Conservation (phyloP, 441 rosid genomes). For the Erysimum pusillum region DNA sequence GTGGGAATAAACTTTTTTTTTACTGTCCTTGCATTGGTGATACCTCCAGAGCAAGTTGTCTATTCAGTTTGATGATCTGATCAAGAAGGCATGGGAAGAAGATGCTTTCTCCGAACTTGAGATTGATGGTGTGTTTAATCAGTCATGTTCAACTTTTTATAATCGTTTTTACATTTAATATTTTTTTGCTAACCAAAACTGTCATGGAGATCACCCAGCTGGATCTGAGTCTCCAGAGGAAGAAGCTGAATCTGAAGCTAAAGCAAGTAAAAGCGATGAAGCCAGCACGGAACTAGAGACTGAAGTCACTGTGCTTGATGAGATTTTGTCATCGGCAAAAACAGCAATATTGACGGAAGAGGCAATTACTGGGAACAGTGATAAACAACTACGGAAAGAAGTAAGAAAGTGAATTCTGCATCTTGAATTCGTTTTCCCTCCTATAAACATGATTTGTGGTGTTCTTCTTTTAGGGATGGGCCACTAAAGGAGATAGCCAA, state of each 20-base stretch:
- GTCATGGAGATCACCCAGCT: slow-evolving; percentile 52
- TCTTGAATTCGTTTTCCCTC: slow-evolving; percentile 16
- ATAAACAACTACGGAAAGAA: slow-evolving; percentile 64
- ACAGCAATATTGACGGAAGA: slow-evolving; percentile 52
- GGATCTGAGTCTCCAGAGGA: slow-evolving; percentile 61
- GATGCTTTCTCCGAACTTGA: slow-evolving; percentile 59
- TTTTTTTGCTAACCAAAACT: slow-evolving; percentile 28
- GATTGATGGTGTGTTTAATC: slow-evolving; percentile 67
- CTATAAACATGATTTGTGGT: slow-evolving; percentile 39
- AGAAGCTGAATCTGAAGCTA: slow-evolving; percentile 55
- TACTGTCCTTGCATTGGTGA: slow-evolving; percentile 32
- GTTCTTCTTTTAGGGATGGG: slow-evolving; percentile 73
- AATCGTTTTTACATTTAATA: slow-evolving; percentile 8
- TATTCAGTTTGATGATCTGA: slow-evolving; percentile 90
- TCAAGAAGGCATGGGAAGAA: slow-evolving; percentile 95
- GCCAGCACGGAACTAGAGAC: slow-evolving; percentile 48
- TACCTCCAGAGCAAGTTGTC: slow-evolving; percentile 78
- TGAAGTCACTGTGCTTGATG: slow-evolving; percentile 73
- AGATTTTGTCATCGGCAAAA: slow-evolving; percentile 72
- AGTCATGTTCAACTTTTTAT: slow-evolving; percentile 24
- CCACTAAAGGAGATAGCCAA: slow-evolving; percentile 72
- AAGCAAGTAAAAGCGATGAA: slow-evolving; percentile 47
- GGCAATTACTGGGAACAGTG: slow-evolving; percentile 48
- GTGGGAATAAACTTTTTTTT: slow-evolving; percentile 13
- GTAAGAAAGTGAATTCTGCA: slow-evolving; percentile 47